Base-by-base conservation (phyloP, 1,284 basidiomycete species). In the Mycosarcoma maydis region DNA sequence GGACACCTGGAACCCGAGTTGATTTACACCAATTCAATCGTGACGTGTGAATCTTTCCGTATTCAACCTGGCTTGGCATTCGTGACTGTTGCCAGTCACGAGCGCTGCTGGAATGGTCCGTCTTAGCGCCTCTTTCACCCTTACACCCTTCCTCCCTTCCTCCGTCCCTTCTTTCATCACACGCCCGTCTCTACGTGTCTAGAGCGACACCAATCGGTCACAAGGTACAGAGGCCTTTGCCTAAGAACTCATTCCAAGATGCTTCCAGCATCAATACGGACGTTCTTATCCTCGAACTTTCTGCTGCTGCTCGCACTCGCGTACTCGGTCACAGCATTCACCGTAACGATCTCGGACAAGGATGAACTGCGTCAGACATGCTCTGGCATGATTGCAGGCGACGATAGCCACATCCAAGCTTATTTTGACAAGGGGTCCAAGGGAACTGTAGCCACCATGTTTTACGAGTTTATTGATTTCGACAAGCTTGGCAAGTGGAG, bases 391-490 rank as follows among this genome's bases (percentile, higher is more conserved):
- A 95, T 91, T 87, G 91, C 88, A 23, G 88, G 88, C 49, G 82
- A 87, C 50, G 85, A 88, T 33, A 90, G 94, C 22, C 90, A 87
- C 82, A 93, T 97, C 70, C 92, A 95, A 82, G 60, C 67, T 30
- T 26, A 57, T 6, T 98, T 97, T 83, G 88, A 92, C 73, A 83
- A 85, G 4, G 59, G 78, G 10, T 93, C 92, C 3, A 85, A 88
- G 73, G 95, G 95, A n/a, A 91, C 94, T 78, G 85, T 97, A 24
- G 91, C 95, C 16, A 89, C 95, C 85, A 90, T 96, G 54, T 88
- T 98, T 42, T 98, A 98, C 81, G 95, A 98, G 83, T 98, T 94
- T 91, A 81, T 85, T 26, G 95, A 98, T 79, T 89, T 90, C 44
- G 84, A 86, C 50, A 92, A 90, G 78, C 86, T 98, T 11, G 95